Base-by-base conservation (phyloP, 371 early-diverging fungal genomes). In the Mucor irregularis region DNA sequence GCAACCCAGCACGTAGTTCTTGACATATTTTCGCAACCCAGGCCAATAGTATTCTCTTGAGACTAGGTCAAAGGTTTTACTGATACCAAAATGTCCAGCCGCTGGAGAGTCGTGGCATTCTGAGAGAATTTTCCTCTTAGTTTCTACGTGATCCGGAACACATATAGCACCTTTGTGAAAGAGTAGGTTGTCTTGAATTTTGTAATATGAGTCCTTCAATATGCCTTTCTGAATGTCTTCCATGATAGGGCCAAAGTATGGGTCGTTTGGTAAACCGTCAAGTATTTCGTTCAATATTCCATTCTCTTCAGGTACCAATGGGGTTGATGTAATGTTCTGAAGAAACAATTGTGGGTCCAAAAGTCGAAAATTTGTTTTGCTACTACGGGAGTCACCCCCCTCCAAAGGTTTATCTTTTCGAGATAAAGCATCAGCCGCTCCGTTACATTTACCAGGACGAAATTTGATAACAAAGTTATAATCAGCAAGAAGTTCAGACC, bases 11-110 rank as follows among this genome's bases (percentile, higher is more conserved):
- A 82, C 58, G 60, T 76, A 83, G 0, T 56, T 22, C 0, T 63
- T 58, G 3, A 78, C 54, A 26, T 65, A 67, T 24, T 61, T 52
- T 0, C 65, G 45, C 54, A 85, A 63, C 2, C 56, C 29, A 9
- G 76, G 70, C 80, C 83, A 85, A 39, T 64, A 70, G 51, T 62
- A 84, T 2, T 54, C 21, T 13, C 69, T 46, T 0, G 57, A 4
- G 0, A 83, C 48, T 4, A 63, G 34, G 16, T 78, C 71, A 30
- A 56, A 62, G 0, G 80, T 84, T 47, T 72, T 78, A 3, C 64
- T 60, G 21, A 46, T 54, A 5, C 80, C 83, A 43, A 71, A 71
- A 49, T 86, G 82, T 9, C 83, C 80, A 4, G 78, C 66, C 4
- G 62, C 48, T 13, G 60, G 61, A 2, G 64, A 39, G 50, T 81